phyloP scores from a whole-genome alignment of 2,329 filamentous ascomycete species.

The Plenodomus tracheiphilus region DNA sequence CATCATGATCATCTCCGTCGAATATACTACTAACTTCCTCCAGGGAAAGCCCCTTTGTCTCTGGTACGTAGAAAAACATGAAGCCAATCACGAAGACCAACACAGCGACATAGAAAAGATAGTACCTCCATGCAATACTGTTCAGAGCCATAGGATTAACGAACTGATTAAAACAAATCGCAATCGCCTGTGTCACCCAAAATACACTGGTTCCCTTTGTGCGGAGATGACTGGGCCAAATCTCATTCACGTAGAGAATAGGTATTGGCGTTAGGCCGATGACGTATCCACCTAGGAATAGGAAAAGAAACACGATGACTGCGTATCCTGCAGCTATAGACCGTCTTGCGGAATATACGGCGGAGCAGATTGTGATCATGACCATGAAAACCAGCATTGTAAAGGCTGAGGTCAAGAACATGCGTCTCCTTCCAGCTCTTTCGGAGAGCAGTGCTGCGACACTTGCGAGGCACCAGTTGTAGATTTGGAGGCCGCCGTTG shows the following conservation, averaged over 20 bases:
- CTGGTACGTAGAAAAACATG: slow-evolving; percentile 17
- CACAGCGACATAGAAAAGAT: slow-evolving; percentile 25
- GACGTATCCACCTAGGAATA: slow-evolving; percentile 22
- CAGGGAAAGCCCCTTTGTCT: slow-evolving; percentile 20
- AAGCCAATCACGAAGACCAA: slow-evolving; percentile 14
- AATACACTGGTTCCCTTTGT: slow-evolving; percentile 20
- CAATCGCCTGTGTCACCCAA: slow-evolving; percentile 19
- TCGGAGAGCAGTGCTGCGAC: slow-evolving; percentile 48
- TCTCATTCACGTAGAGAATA: slow-evolving; percentile 40
- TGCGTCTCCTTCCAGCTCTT: slow-evolving; percentile 46
- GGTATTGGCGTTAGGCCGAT: slow-evolving; percentile 43
- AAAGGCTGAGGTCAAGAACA: slow-evolving; percentile 48
- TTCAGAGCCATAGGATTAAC: slow-evolving; percentile 26
- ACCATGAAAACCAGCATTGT: slow-evolving; percentile 52
- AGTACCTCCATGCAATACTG: slow-evolving; percentile 27
- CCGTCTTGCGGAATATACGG: slow-evolving; percentile 20
- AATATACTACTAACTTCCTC: slow-evolving; percentile 11
- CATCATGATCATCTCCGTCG: too few species aligned
- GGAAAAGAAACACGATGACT: slow-evolving; percentile 21
- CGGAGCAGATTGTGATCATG: slow-evolving; percentile 47
- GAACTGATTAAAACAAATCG: slow-evolving; percentile 21
- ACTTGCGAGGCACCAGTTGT: slow-evolving; percentile 44
- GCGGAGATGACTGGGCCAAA: slow-evolving; percentile 37
- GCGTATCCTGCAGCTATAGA: slow-evolving; percentile 13
- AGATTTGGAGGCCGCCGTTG: slow-evolving; percentile 47